Percentiles rank a stretch among this genome's conserved stretches.
phyloP scores from a whole-genome alignment of 805 yeast species.

The Yarrowia hollandica region DNA sequence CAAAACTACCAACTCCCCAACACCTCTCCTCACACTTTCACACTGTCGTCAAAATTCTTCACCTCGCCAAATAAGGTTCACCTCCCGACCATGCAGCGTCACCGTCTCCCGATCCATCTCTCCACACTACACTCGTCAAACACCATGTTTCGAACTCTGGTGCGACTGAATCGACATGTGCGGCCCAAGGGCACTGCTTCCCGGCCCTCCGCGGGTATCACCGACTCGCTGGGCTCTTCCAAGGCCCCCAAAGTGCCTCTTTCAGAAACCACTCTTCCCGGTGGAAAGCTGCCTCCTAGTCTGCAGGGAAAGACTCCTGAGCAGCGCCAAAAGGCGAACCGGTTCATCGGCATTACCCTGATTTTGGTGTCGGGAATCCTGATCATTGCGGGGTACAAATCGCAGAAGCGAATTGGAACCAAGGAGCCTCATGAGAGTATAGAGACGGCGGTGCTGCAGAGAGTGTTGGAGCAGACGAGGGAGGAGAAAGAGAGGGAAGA shows the following conservation, averaged over 20 bases:
- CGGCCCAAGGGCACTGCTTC: constrained; percentile 12
- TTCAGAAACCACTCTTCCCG: constrained; percentile 19
- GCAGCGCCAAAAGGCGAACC: constrained; percentile 16
- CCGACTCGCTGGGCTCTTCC: constrained; percentile 2
- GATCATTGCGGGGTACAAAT: constrained; percentile 2
- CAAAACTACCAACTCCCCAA: too few species aligned
- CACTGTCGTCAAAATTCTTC: too few species aligned
- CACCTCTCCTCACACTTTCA: too few species aligned
- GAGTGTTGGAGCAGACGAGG: background rate
- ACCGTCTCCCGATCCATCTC: too few species aligned
- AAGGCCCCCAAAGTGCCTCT: constrained; percentile 5
- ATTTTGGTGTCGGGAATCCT: constrained; percentile 6
- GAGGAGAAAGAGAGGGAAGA: background rate
- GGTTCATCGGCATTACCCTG: constrained; percentile 23
- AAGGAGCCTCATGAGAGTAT: constrained; percentile 12
- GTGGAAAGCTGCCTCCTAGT: constrained; percentile 2
- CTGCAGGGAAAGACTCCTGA: constrained; percentile 8
- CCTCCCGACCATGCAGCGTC: too few species aligned
- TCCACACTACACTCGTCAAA: background rate
- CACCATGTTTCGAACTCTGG: constrained; percentile 12
- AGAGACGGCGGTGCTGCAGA: constrained; percentile 19
- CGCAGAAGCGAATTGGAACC: constrained; percentile 8
- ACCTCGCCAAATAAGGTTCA: background rate
- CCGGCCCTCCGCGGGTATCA: background rate
- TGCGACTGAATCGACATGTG: constrained; percentile 18